Evolutionary conservation across 1,284 basidiomycete genomes (phyloP).

Genomic region (Blastosporella zonata): DNA sequence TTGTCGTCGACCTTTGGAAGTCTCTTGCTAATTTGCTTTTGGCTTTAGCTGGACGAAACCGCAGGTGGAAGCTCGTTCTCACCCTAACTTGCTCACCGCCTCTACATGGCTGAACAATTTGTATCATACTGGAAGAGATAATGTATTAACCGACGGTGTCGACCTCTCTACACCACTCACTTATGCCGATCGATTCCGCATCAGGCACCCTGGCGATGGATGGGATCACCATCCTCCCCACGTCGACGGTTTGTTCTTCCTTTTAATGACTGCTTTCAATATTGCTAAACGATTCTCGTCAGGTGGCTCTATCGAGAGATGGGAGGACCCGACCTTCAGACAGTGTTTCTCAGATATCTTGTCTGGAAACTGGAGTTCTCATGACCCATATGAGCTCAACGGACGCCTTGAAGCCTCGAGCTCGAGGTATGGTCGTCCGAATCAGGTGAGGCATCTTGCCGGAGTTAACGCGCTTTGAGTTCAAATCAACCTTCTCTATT

Average conservation of each 20-base stretch:
- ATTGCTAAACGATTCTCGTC: constrained; percentile 1
- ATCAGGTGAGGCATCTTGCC: constrained; percentile 37
- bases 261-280: background rate
- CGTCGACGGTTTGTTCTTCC: constrained; percentile 51
- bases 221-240: constrained; percentile 76
- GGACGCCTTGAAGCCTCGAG: constrained; percentile 59
- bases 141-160: constrained; percentile 44
- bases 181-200: constrained; percentile 83
- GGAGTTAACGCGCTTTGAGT: background rate
- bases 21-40: background rate
- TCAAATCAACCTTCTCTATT: background rate
- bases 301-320: constrained; percentile 81
- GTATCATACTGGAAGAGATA: constrained; percentile 44
- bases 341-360: constrained; percentile 68
- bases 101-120: constrained; percentile 63
- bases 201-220: constrained; percentile 69
- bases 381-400: constrained; percentile 69
- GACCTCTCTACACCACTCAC: constrained; percentile 66
- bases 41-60: constrained; percentile 62
- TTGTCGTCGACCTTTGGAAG: constrained; percentile 1
- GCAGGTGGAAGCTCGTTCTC: constrained; percentile 70
- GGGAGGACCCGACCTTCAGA: constrained; percentile 77
- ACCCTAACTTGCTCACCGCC: constrained; percentile 67
- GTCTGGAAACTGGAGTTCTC: constrained; percentile 62
- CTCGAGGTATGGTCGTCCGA: constrained; percentile 59